A percentile compares a stretch with the other conserved stretches of the same genome.
These are phyloP conservation scores for Epithele typhae DNA, from an alignment of 768 basidiomycete species.

Conservation along the genomic window DNA sequence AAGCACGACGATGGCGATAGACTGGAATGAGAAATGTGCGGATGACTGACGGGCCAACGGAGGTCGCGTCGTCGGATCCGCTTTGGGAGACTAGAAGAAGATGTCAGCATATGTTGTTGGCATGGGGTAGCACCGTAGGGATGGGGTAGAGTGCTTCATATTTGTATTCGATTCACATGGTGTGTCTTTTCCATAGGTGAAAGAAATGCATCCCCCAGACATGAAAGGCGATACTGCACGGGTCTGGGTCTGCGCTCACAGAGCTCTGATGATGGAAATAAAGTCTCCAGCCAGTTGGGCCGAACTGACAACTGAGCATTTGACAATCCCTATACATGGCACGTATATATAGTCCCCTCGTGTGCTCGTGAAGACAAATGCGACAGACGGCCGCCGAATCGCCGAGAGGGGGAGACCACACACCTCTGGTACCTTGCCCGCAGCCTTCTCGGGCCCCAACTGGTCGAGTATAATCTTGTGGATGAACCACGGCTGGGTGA, in stretches of 20 bases:
- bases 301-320: no score
- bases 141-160: neutral
- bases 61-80: conserved; percentile 3
- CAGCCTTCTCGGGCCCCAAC: conserved; percentile 44
- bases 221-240: no score
- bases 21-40: conserved; percentile 36
- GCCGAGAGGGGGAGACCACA: conserved; percentile 5
- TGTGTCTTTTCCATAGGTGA: no score
- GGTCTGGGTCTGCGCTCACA: no score
- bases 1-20: conserved; percentile 63
- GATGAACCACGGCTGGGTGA: conserved; percentile 91
- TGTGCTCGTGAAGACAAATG: conserved; percentile 1
- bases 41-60: conserved; percentile 11
- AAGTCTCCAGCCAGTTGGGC: no score
- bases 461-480: conserved; percentile 64
- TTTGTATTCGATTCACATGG: no score
- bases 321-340: conserved; percentile 6
- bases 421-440: conserved; percentile 15
- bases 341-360: conserved; percentile 5
- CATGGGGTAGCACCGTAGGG: neutral
- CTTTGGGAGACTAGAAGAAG: neutral
- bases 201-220: no score
- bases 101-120: neutral
- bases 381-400: neutral
- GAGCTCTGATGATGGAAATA: no score